phyloP scores from a whole-genome alignment of 129 eudicot genomes.

The Artemisia argyi region DNA sequence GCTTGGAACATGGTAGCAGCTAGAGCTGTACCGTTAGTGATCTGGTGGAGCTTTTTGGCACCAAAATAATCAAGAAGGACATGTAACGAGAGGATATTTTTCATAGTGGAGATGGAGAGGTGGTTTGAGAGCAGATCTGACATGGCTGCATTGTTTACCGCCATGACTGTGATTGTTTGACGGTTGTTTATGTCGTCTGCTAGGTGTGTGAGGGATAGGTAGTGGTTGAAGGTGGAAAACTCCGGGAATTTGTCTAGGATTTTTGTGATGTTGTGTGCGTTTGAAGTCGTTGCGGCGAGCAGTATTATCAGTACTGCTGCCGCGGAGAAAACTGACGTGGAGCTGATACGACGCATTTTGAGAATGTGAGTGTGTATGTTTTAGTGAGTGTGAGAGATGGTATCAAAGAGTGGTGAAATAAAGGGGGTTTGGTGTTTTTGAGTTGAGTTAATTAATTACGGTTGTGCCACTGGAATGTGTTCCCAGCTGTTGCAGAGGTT shows the following conservation, averaged over 20 bases:
- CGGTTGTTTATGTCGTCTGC: slow-evolving; percentile 83
- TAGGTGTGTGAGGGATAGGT: slow-evolving; percentile 79
- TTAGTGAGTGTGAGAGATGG: too few relatives aligned
- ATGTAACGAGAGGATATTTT: slow-evolving; percentile 74
- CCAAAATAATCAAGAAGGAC: slow-evolving; percentile 88
- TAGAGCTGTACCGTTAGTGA: slow-evolving; percentile 73
- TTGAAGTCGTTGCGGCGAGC: slow-evolving; percentile 22
- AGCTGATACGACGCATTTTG: too few relatives aligned
- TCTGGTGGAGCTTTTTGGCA: slow-evolving; percentile 86
- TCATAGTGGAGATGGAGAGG: slow-evolving; percentile 52
- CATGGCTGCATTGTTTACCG: slow-evolving; percentile 80
- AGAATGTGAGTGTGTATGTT: too few relatives aligned
- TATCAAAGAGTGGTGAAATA: too few relatives aligned
- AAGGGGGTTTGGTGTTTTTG: too few relatives aligned
- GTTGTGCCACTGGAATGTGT: too few relatives aligned
- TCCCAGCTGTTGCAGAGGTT: too few relatives aligned
- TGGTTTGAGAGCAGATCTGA: slow-evolving; percentile 55
- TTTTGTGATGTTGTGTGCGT: slow-evolving; percentile 59
- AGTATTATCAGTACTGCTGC: slow-evolving; percentile 11
- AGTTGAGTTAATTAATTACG: too few relatives aligned
- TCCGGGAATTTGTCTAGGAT: slow-evolving; percentile 68
- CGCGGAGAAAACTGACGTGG: slow-evolving; percentile 1
- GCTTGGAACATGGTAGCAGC: slow-evolving; percentile 95
- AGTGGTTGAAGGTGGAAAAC: slow-evolving; percentile 85
- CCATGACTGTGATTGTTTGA: slow-evolving; percentile 83